A percentile compares a stretch with the other conserved stretches of the same genome.
phyloP scores from a whole-genome alignment of 192 early-diverging fungal genomes.

The Umbelopsis sp. region DNA sequence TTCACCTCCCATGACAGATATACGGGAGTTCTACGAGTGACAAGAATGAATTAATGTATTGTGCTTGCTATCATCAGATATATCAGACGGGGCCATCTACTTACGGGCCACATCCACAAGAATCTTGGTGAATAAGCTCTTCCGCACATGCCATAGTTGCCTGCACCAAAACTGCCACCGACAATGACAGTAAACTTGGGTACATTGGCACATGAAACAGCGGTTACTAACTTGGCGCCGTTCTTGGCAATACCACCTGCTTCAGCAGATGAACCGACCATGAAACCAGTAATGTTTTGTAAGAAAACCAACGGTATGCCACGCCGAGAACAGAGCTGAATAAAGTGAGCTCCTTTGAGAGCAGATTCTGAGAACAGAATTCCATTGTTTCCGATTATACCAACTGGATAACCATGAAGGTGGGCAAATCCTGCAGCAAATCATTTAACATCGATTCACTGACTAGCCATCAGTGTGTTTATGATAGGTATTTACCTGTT shows the following conservation, averaged over 20 bases:
- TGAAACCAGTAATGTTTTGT: constrained; percentile 97
- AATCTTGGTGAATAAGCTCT: constrained; percentile 91
- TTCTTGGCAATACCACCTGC: constrained; percentile 97
- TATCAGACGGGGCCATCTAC: constrained; percentile 9
- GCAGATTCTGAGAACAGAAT: constrained; percentile 94
- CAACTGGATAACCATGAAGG: constrained; percentile 88
- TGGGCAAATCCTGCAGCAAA: constrained; percentile 73
- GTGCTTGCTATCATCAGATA: not conserved
- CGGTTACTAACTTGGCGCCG: constrained; percentile 95
- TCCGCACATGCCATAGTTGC: constrained; percentile 99
- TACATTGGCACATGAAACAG: constrained; percentile 89
- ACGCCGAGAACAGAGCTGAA: constrained; percentile 89
- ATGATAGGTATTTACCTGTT: constrained; percentile 55
- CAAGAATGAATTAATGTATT: not conserved
- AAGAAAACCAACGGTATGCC: constrained; percentile 89
- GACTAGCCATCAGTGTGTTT: too few relatives aligned
- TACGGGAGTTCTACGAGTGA: constrained; percentile 70
- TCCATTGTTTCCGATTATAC: constrained; percentile 95
- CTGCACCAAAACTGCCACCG: constrained; percentile 77
- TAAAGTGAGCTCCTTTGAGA: constrained; percentile 94
- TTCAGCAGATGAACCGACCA: constrained; percentile 94
- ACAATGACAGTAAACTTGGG: constrained; percentile 92
- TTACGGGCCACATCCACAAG: constrained; percentile 95
- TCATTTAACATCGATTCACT: too few relatives aligned
- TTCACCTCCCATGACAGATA: constrained; percentile 98